These are phyloP conservation scores for Didymella arachidicola DNA, from an alignment of 2,329 filamentous ascomycete genomes.

Conservation along the genomic window DNA sequence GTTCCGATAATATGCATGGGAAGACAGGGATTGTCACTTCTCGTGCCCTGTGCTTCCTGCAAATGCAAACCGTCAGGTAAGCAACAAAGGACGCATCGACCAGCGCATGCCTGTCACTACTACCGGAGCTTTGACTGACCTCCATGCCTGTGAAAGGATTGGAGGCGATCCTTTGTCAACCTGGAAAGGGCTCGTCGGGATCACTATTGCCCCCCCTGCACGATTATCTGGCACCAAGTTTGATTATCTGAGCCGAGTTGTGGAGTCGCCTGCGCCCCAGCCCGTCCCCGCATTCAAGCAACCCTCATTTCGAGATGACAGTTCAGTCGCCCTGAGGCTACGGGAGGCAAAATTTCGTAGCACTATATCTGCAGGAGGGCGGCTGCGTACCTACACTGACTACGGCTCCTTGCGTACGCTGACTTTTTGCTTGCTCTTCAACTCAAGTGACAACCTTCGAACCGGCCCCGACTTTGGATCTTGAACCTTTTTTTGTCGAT, in stretches of 20 bases:
- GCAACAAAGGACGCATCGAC: constrained; percentile 26
- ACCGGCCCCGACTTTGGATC: constrained; percentile 19
- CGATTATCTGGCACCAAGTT: constrained; percentile 32
- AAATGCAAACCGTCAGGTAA: constrained; percentile 40
- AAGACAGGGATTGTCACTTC: constrained; percentile 25
- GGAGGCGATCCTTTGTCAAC: constrained; percentile 35
- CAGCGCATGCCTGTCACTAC: constrained; percentile 32
- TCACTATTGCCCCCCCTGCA: constrained; percentile 37
- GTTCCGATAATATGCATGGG: constrained; percentile 24
- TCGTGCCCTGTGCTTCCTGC: constrained; percentile 40
- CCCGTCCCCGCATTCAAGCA: constrained; percentile 46
- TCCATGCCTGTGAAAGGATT: constrained; percentile 29
- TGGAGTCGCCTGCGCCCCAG: constrained; percentile 42
- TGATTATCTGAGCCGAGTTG: constrained; percentile 18
- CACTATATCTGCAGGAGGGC: constrained; percentile 35
- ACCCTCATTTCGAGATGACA: constrained; percentile 41
- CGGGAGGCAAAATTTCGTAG: constrained; percentile 31
- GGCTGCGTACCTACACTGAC: constrained; percentile 20
- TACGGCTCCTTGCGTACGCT: constrained; percentile 8
- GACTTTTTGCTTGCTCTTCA: constrained; percentile 1
- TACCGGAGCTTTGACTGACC: constrained; percentile 15
- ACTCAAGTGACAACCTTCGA: constrained; percentile 9
- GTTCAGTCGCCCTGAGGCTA: constrained; percentile 32
- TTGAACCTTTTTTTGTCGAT: constrained; percentile 20
- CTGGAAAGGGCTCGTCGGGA: constrained; percentile 32